Evolutionary conservation across 371 early-diverging fungal genomes (phyloP), one percentile per base, ranked within the genome.

Genomic region (Mucor indicus): DNA sequence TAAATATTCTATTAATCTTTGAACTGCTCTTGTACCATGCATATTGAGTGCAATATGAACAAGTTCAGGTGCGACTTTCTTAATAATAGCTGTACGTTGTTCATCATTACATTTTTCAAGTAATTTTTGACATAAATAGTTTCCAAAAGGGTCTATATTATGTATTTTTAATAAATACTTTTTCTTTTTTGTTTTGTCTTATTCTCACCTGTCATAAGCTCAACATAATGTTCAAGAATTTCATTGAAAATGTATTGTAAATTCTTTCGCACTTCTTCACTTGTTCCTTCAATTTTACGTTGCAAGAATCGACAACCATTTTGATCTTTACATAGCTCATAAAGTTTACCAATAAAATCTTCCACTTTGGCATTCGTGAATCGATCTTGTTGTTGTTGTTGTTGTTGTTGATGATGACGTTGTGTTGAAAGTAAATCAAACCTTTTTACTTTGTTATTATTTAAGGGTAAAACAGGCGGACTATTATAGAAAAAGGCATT

Each of bases 11-110:
- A 98, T 88, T 65, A 95, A 77, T 69, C 92, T 95, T 62, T 98
- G 98, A 32, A 93, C 86, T 8, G 97, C 98, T 41, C 99, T 80
- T 24, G 98, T 98, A 15, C 99, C 99, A 64, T 98, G 98, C 84
- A 94, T 91, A 68, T 96, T 96, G 38, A 93, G 63, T 27, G 90
- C 86, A 37, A 98, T 89, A 24, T 64, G 75, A 25, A 88, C 79
- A 21, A 98, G 57, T 12, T 90, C 84, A 1, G 85, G 81, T 0
- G 89, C 79, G 0, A 91, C 85, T 5, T 64, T 76, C 35, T 84
- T 76, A 3, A 93, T 80, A 46, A 94, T 81, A 39, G 64, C 62
- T 3, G 80, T 81, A 20, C 87, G 75, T 65, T 94, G 92, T 2
- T 67, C 72, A 55, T 91, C 89, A 19, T 66, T 77, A 55, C 89